phyloP scores from a whole-genome alignment of 2,329 filamentous ascomycete genomes.

The Pleurostoma richardsiae region DNA sequence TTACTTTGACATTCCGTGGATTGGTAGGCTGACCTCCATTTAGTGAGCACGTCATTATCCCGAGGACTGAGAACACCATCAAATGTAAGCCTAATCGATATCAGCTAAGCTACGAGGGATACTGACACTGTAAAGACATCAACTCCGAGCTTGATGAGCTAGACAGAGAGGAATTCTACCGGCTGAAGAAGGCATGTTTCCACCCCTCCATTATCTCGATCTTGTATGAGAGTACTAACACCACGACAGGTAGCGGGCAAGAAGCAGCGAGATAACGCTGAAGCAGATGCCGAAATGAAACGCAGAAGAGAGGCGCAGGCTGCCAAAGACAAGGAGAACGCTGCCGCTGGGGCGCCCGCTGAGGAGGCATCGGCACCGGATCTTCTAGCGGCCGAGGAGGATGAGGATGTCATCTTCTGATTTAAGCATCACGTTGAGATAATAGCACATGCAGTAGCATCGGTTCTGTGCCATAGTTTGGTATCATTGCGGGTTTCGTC shows the following conservation, averaged over 20 bases:
- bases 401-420: constrained; percentile 83
- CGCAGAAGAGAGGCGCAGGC: constrained; percentile 57
- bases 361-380: constrained; percentile 49
- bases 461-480: no score
- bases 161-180: constrained; percentile 96
- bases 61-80: constrained; percentile 98
- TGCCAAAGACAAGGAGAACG: constrained; percentile 32
- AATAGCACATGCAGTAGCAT: no score
- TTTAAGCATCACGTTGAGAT: not conserved
- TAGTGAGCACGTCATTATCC: constrained; percentile 91
- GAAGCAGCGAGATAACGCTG: constrained; percentile 73
- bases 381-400: constrained; percentile 69
- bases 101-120: not conserved
- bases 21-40: no score
- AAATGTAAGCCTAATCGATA: constrained; percentile 58
- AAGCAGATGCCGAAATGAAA: constrained; percentile 69
- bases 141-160: constrained; percentile 97
- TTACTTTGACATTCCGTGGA: no score
- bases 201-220: not conserved
- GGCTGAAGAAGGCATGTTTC: constrained; percentile 70
- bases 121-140: constrained; percentile 58
- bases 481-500: no score
- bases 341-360: constrained; percentile 24
- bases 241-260: constrained; percentile 63
- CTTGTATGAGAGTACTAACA: constrained; percentile 1